Percentiles rank a stretch among this genome's conserved stretches.
Evolutionary conservation across 2,329 filamentous ascomycete species (phyloP).

Genomic region (Trichoderma sp.): DNA sequence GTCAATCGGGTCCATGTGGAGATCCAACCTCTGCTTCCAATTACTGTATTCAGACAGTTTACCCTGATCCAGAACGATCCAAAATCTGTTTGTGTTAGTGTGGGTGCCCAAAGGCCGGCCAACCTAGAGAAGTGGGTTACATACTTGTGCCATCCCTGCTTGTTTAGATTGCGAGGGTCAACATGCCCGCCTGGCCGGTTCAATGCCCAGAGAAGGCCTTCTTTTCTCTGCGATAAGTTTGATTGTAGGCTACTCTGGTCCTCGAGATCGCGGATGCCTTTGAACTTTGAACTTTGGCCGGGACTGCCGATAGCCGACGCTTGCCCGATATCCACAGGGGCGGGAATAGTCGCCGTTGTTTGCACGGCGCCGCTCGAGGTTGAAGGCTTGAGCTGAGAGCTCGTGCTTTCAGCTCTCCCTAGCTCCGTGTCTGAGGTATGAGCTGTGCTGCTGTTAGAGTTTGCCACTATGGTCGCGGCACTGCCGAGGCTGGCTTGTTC

Average conservation of each 20-base stretch:
- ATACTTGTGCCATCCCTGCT: conserved; percentile 98
- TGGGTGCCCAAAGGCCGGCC: neutral
- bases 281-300: conserved; percentile 64
- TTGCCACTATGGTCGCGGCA: conserved; percentile 30
- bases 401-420: conserved; percentile 63
- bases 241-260: conserved; percentile 65
- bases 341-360: conserved; percentile 24
- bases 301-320: conserved; percentile 47
- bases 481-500: conserved; percentile 51
- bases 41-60: conserved; percentile 98
- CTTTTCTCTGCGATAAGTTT: conserved; percentile 68
- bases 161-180: conserved; percentile 91
- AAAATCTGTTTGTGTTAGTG: conserved; percentile 62
- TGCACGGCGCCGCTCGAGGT: conserved; percentile 44
- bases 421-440: conserved; percentile 65
- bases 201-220: conserved; percentile 90
- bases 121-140: neutral
- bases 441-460: conserved; percentile 44
- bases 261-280: conserved; percentile 87
- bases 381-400: conserved; percentile 60
- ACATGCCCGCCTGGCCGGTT: conserved; percentile 92
- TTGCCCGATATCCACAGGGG: conserved; percentile 43
- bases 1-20: conserved; percentile 98
- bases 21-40: conserved; percentile 95
- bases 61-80: conserved; percentile 96